These are phyloP conservation scores for Clavulina sp. DNA, from an alignment of 768 basidiomycete genomes.

Conservation along the genomic window DNA sequence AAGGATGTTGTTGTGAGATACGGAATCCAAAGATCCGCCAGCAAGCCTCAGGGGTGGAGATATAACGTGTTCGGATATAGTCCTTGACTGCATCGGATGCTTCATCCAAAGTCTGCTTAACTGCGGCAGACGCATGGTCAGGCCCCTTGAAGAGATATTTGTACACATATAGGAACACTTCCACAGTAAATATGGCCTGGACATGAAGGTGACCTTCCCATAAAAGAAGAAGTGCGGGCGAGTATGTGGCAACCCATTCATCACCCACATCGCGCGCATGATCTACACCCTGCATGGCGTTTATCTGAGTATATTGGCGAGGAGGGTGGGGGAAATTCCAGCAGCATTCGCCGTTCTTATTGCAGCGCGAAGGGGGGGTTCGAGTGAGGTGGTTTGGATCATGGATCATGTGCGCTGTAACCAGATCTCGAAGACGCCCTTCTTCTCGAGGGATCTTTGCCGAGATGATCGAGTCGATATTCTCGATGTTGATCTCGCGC, in stretches of 20 bases:
- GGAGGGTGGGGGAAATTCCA: slow-evolving; percentile 12
- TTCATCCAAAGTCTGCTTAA: slow-evolving; percentile 1
- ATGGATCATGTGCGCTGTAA: not conserved
- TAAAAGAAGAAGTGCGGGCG: slow-evolving; percentile 4
- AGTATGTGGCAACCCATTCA: slow-evolving; percentile 2
- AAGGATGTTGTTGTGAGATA: slow-evolving; percentile 1
- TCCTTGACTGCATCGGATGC: slow-evolving; percentile 6
- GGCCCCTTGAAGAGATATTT: slow-evolving; percentile 13
- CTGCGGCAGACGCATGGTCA: not conserved
- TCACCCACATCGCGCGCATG: not conserved
- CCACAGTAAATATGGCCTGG: slow-evolving; percentile 2
- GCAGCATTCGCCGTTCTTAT: not conserved
- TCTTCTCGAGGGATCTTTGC: slow-evolving; percentile 21
- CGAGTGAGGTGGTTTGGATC: not conserved
- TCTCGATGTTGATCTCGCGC: slow-evolving; percentile 10
- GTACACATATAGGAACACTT: slow-evolving; percentile 9
- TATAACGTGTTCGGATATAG: slow-evolving; percentile 8
- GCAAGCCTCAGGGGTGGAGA: slow-evolving; percentile 10
- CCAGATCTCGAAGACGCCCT: not conserved
- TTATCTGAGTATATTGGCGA: slow-evolving; percentile 15
- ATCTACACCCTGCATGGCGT: slow-evolving; percentile 15
- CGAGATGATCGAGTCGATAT: slow-evolving; percentile 21
- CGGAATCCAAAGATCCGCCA: slow-evolving; percentile 9
- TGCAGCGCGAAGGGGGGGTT: not conserved
- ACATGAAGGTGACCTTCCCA: slow-evolving; percentile 10